phyloP scores from a whole-genome alignment of 139 green algal species.

The Picochlorum sp. region DNA sequence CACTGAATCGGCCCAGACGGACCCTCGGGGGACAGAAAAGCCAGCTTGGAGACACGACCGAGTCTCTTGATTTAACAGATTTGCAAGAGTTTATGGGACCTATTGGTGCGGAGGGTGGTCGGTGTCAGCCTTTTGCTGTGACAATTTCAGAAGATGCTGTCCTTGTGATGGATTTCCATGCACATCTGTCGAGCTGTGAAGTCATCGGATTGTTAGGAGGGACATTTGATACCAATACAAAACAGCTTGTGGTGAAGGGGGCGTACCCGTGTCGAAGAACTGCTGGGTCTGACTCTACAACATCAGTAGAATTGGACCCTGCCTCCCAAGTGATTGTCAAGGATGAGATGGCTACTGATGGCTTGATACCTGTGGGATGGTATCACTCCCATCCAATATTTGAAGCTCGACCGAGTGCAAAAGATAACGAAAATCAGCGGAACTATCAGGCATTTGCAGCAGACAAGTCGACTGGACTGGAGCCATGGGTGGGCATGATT shows the following conservation, averaged over 20 bases:
- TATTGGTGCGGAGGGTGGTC: conserved; percentile 27
- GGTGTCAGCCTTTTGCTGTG: conserved; percentile 58
- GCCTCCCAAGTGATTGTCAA: conserved; percentile 51
- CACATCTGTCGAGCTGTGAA: conserved; percentile 48
- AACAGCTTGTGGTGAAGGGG: conserved; percentile 25
- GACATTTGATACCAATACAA: conserved; percentile 35
- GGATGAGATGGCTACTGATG: conserved; percentile 42
- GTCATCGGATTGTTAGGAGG: conserved; percentile 62
- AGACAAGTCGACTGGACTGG: conserved; percentile 33
- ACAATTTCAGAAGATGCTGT: conserved; percentile 36
- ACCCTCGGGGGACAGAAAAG: conserved; percentile 13
- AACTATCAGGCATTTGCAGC: conserved; percentile 75
- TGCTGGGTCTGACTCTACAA: conserved; percentile 27
- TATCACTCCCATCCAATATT: conserved; percentile 80
- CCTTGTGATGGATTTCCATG: conserved; percentile 59
- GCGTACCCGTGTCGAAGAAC: conserved; percentile 50
- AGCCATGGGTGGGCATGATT: conserved; percentile 77
- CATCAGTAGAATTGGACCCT: conserved; percentile 67
- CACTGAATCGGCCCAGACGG: conserved; percentile 46
- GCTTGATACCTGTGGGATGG: conserved; percentile 60
- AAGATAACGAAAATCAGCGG: conserved; percentile 81
- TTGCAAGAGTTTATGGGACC: conserved; percentile 47
- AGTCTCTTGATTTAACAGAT: conserved; percentile 52
- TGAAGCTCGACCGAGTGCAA: conserved; percentile 50
- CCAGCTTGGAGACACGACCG: conserved; percentile 50